Evolutionary conservation across 257 asterid species (phyloP), one percentile per base, ranked within the genome.

Genomic region (Haberlea rhodopensis): DNA sequence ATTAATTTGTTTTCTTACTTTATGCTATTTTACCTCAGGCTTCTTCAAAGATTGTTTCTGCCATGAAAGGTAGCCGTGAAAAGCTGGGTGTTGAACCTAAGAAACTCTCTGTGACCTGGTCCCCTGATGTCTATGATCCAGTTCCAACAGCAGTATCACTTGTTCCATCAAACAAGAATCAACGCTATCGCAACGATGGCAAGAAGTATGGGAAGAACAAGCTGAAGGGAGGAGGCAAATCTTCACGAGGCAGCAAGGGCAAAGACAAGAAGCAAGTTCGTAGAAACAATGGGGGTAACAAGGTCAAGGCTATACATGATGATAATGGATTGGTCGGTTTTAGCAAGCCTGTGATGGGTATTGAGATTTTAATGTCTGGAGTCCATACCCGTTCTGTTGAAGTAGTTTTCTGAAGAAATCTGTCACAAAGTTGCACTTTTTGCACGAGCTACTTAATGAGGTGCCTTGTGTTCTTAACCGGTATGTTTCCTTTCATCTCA

Each of bases 61-160:
- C 99, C 74, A 56, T 94, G 79, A 94, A 90, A 85, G 99, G 99
- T 59, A 84, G 95, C 84, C 95, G 97, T 40, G 96, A 81, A 76
- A 94, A 82, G 73, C 91, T 74, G 51, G 95, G 95, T 15, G 69
- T 57, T 18, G 76, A 82, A 29, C 84, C 85, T 5, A 78, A 73
- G 77, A 84, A 78, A 74, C 82, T 81, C 56, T 60, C 85, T 0
- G 97, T 94, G 34, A 77, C 80, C 29, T 90, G 99, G 99, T 91
- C 95, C 10, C 89, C 95, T 0, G 96, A 87, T 54, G 99, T 94
- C 71, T 90, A 94, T 15, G 99, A 94, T 74, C 99, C 99, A 40
- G 28, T 78, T 72, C 96, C 99, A 26, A 81, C 96, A 22, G 70
- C 99, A 6, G 90, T 72, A 29, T 94, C 97, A 0, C 97, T 87